Percentiles rank a stretch among this genome's conserved stretches.
phyloP scores from a whole-genome alignment of 2,329 filamentous ascomycete species.

The Fusarium compactum region DNA sequence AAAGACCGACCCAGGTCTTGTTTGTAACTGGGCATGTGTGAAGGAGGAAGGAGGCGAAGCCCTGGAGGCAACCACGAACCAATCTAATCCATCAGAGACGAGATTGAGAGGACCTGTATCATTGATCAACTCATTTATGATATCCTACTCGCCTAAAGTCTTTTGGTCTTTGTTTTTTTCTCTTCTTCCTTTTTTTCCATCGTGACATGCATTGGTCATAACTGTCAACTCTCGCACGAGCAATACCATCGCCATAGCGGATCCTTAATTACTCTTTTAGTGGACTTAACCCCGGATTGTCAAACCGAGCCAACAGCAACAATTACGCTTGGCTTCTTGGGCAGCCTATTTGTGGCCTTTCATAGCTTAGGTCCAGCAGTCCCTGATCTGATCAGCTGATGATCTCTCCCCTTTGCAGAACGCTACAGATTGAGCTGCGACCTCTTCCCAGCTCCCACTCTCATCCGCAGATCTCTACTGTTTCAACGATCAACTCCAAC shows the following conservation, averaged over 20 bases:
- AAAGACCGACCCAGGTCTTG: not conserved
- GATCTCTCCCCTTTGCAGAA: constrained; percentile 48
- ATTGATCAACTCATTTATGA: constrained; percentile 6
- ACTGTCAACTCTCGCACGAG: constrained; percentile 9
- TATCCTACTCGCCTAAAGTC: not conserved
- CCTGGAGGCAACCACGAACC: constrained; percentile 4
- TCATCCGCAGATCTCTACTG: constrained; percentile 42
- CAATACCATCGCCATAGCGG: constrained; percentile 31
- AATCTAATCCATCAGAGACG: constrained; percentile 8
- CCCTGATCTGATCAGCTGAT: constrained; percentile 47
- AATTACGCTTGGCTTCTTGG: constrained; percentile 36
- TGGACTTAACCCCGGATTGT: constrained; percentile 47
- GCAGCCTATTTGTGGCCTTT: constrained; percentile 39
- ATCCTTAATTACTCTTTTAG: constrained; percentile 39
- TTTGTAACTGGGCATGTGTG: constrained; percentile 1
- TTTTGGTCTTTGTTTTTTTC: not conserved
- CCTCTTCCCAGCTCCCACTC: constrained; percentile 40
- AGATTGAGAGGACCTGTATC: not conserved
- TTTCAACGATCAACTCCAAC: constrained; percentile 16
- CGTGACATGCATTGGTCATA: constrained; percentile 1
- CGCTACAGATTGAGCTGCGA: constrained; percentile 42
- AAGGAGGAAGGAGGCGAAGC: constrained; percentile 34
- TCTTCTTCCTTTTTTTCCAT: not conserved
- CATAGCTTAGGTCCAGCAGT: constrained; percentile 29
- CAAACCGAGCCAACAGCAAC: constrained; percentile 40